Evolutionary conservation across 352 stramenopile species (phyloP), one percentile per base, ranked within the genome.

Genomic region (Pythium aphanidermatum): DNA sequence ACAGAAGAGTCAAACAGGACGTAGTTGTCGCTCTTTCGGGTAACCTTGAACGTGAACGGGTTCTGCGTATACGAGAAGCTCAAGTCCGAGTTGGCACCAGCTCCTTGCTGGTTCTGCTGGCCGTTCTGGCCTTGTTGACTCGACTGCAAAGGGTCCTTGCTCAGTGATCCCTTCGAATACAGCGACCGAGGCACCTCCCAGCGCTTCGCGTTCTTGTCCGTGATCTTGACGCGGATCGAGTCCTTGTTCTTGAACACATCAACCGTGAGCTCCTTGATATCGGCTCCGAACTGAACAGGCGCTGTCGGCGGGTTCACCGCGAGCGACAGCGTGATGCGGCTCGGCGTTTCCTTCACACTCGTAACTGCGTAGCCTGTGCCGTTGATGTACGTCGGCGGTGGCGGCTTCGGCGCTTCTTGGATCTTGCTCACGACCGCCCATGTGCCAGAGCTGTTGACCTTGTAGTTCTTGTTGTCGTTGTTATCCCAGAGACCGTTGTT

Each of bases 1-100:
- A 50, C 47, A 23, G 68, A 74, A 41, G 68, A 72, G 60, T 80
- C 64, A 33, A 80, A 80, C 10, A 80, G 56, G 46, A 72, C 60
- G 46, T 60, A 56, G 41, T 38, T 41, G 42, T 67, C 61, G 24
- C 51, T 35, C 46, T 67, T 66, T 35, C 61, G 61, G 13, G 50
- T 67, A 16, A 70, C 58, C 28, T 51, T 60, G 52, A 66, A 67
- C 48, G 57, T 55, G 58, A 70, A 70, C 33, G 61, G 61, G 33
- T 58, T 59, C 45, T 54, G 55, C 21, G 57, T 70, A 53, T 65
- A 70, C 38, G 29, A 46, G 39, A 70, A 67, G n/a, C 46, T 47
- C 19, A 53, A 17, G 40, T 44, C 47, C 16, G 17, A 44, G 46
- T 24, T 23, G 26, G 11, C 40, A 5, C 11, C 12, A 27, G 36